These are phyloP conservation scores for Colletotrichum plurivorum DNA, from an alignment of 2,329 filamentous ascomycete genomes.

Conservation along the genomic window DNA sequence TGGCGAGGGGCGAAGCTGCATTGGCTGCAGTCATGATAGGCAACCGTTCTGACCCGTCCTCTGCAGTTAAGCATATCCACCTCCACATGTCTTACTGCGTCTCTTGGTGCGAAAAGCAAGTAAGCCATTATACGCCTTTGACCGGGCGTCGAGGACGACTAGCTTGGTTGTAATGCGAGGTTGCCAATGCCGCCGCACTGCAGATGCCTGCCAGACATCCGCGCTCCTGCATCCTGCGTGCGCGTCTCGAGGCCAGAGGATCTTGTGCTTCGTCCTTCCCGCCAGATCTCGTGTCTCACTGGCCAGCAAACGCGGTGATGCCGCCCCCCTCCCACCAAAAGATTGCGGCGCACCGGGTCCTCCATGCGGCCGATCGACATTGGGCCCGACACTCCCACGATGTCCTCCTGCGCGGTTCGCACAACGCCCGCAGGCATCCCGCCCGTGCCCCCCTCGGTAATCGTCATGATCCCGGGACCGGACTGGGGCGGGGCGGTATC, in stretches of 20 bases:
- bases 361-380: conserved; percentile 28
- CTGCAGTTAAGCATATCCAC: conserved; percentile 7
- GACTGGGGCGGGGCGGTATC: not conserved
- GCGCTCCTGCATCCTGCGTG: conserved; percentile 5
- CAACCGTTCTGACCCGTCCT: not conserved
- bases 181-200: conserved; percentile 16
- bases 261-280: conserved; percentile 23
- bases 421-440: not conserved
- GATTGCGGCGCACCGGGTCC: conserved; percentile 13
- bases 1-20: conserved; percentile 5
- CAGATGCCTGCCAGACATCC: conserved; percentile 30
- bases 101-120: conserved; percentile 1
- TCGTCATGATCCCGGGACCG: not conserved
- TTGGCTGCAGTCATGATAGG: conserved; percentile 21
- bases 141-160: not conserved
- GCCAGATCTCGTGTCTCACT: conserved; percentile 37
- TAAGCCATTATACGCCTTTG: not conserved
- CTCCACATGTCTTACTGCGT: conserved; percentile 29
- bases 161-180: conserved; percentile 1
- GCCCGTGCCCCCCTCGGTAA: conserved; percentile 1
- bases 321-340: not conserved
- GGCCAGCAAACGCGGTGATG: conserved; percentile 30
- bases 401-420: conserved; percentile 16
- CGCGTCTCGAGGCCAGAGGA: conserved; percentile 12
- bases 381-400: conserved; percentile 5